A percentile compares a stretch with the other conserved stretches of the same genome.
These are phyloP conservation scores for Fonsecaea pedrosoi DNA, from an alignment of 2,329 filamentous ascomycete species.

Conservation along the genomic window DNA sequence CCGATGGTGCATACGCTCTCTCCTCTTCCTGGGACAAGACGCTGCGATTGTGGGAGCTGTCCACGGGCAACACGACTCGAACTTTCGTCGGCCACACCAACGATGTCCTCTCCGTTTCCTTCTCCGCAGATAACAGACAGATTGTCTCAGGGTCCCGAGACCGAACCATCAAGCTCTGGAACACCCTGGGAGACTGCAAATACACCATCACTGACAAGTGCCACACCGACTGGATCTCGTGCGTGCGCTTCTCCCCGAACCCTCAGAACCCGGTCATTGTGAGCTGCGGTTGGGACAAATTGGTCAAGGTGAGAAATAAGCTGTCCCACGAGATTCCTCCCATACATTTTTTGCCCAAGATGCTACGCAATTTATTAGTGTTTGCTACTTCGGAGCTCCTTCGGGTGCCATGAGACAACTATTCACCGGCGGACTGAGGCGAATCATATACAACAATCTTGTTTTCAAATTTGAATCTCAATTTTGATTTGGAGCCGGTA, in stretches of 20 bases:
- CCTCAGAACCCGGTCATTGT: slow-evolving; percentile 99
- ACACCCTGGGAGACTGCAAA: slow-evolving; percentile 99
- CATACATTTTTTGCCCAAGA: slow-evolving; percentile 65
- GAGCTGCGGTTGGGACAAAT: slow-evolving; percentile 98
- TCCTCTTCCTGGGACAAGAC: slow-evolving; percentile 99
- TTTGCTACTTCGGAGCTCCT: slow-evolving; percentile 99
- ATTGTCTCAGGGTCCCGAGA: slow-evolving; percentile 99
- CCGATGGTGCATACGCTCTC: slow-evolving; percentile 97
- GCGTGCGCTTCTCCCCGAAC: slow-evolving; percentile 99
- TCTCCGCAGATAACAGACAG: slow-evolving; percentile 99
- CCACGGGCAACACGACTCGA: slow-evolving; percentile 94
- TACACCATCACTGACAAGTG: slow-evolving; percentile 99
- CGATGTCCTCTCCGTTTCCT: slow-evolving; percentile 98
- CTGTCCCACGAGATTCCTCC: slow-evolving; percentile 20
- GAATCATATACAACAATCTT: slow-evolving; percentile 15
- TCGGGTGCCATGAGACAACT: slow-evolving; percentile 89
- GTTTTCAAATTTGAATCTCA: background rate
- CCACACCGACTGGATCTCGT: slow-evolving; percentile 99
- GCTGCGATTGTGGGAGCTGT: slow-evolving; percentile 98
- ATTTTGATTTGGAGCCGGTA: background rate
- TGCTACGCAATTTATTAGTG: slow-evolving; percentile 83
- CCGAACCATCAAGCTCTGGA: slow-evolving; percentile 99
- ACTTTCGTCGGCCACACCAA: slow-evolving; percentile 99
- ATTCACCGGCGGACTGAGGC: slow-evolving; percentile 86
- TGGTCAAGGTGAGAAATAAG: slow-evolving; percentile 86